Conservation (phyloP, 306 rosid species). For the Sindora glabra region DNA sequence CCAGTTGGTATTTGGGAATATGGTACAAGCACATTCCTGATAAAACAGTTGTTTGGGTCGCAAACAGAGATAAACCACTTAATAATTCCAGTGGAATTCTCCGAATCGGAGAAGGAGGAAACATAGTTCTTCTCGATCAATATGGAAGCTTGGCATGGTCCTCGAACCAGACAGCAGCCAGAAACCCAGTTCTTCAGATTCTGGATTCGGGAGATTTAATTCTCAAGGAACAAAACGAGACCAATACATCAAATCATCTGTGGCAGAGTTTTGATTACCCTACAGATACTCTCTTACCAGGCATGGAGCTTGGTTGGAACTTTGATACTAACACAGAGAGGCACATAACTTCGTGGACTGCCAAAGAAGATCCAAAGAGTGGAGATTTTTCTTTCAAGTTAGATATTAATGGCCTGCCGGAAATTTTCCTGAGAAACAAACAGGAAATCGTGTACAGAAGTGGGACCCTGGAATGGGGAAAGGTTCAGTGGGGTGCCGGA, state of each 20-base stretch:
- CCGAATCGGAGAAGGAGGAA: slow-evolving; percentile 19
- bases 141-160: slow-evolving; percentile 26
- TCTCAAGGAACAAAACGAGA: slow-evolving; percentile 22
- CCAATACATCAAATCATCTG: slow-evolving; percentile 3
- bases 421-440: slow-evolving; percentile 30
- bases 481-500: slow-evolving; percentile 43
- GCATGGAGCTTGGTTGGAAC: slow-evolving; percentile 54
- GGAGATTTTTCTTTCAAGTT: slow-evolving; percentile 32
- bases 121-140: slow-evolving; percentile 21
- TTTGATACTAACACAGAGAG: slow-evolving; percentile 16
- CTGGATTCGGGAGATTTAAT: slow-evolving; percentile 42
- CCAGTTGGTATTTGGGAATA: slow-evolving; percentile 58
- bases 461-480: slow-evolving; percentile 61
- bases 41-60: slow-evolving; percentile 43
- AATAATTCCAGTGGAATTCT: slow-evolving; percentile 29
- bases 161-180: slow-evolving; percentile 11
- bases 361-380: slow-evolving; percentile 27
- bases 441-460: slow-evolving; percentile 14
- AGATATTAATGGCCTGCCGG: slow-evolving; percentile 38
- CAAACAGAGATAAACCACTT: slow-evolving; percentile 48
- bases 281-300: slow-evolving; percentile 41
- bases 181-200: slow-evolving; percentile 26
- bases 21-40: slow-evolving; percentile 41
- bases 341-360: slow-evolving; percentile 37
- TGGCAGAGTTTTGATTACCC: slow-evolving; percentile 67